Conservation (phyloP, 257 asterid species). For the Petunia axillaris region DNA sequence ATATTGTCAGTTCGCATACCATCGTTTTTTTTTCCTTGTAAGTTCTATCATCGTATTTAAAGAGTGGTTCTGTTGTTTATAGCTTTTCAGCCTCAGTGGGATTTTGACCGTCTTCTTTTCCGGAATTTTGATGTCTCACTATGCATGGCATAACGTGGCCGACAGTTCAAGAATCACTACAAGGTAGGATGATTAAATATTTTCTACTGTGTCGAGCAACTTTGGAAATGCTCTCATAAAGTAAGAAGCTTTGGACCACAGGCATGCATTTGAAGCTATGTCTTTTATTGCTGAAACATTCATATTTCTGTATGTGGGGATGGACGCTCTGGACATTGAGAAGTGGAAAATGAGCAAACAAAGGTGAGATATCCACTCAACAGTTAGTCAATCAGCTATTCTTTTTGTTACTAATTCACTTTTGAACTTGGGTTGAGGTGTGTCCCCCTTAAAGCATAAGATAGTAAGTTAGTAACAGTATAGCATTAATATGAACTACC, state of each 20-base stretch:
- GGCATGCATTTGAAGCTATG: slow-evolving; percentile 87
- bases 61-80: slow-evolving; percentile 28
- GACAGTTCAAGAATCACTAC: slow-evolving; percentile 87
- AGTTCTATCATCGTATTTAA: background rate
- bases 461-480: background rate
- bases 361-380: slow-evolving; percentile 45
- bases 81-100: slow-evolving; percentile 78
- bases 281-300: slow-evolving; percentile 90
- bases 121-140: slow-evolving; percentile 92
- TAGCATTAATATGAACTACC: background rate
- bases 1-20: background rate
- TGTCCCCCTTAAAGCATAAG: background rate
- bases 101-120: slow-evolving; percentile 88
- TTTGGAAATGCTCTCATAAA: background rate
- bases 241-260: slow-evolving; percentile 40
- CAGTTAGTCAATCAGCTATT: background rate
- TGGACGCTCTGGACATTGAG: slow-evolving; percentile 86
- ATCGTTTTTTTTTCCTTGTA: background rate
- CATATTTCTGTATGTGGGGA: slow-evolving; percentile 91
- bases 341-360: slow-evolving; percentile 84
- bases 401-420: background rate
- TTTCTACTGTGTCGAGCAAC: background rate
- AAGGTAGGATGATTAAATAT: slow-evolving; percentile 41
- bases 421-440: background rate
- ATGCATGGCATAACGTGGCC: slow-evolving; percentile 92